phyloP scores from a whole-genome alignment of 1,139 yeast species.

The Yamadazyma membranifaciens region DNA sequence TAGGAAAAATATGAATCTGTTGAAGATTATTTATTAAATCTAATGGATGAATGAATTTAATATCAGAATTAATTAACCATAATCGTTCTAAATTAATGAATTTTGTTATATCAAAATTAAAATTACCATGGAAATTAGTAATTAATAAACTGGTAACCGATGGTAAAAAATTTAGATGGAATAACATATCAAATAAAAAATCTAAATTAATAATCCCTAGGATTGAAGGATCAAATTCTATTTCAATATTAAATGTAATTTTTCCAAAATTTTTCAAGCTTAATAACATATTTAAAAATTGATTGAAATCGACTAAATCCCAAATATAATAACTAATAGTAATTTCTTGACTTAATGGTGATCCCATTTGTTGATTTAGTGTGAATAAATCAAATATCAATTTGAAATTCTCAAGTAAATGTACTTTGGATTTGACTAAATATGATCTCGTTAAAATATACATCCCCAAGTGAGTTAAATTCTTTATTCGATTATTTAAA shows the following conservation, averaged over 20 bases:
- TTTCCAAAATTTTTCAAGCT: constrained; percentile 4
- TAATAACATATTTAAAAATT: constrained; percentile 13
- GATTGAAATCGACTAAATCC: constrained; percentile 19
- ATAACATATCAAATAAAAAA: constrained; percentile 9
- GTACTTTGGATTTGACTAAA: constrained; percentile 5
- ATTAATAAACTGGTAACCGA: constrained; percentile 11
- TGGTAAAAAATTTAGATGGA: constrained; percentile 4
- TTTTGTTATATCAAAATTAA: constrained; percentile 13
- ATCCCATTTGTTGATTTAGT: constrained; percentile 5
- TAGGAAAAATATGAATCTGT: constrained; percentile 15
- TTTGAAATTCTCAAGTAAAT: constrained; percentile 5
- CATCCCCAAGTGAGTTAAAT: constrained; percentile 14
- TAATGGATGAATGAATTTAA: constrained; percentile 12
- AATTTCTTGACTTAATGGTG: constrained; percentile 9
- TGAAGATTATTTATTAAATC: constrained; percentile 5
- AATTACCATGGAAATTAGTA: constrained; percentile 17
- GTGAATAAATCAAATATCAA: constrained; percentile 6
- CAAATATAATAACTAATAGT: constrained; percentile 23
- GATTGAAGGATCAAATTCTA: constrained; percentile 23
- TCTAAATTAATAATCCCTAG: constrained; percentile 15
- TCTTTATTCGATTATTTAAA: constrained; percentile 12
- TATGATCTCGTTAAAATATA: constrained; percentile 15
- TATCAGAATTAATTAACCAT: constrained; percentile 21
- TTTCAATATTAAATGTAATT: constrained; percentile 19
- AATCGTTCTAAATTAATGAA: constrained; percentile 15